Evolutionary conservation across 1,284 basidiomycete species (phyloP).

Genomic region (Meira nashicola): DNA sequence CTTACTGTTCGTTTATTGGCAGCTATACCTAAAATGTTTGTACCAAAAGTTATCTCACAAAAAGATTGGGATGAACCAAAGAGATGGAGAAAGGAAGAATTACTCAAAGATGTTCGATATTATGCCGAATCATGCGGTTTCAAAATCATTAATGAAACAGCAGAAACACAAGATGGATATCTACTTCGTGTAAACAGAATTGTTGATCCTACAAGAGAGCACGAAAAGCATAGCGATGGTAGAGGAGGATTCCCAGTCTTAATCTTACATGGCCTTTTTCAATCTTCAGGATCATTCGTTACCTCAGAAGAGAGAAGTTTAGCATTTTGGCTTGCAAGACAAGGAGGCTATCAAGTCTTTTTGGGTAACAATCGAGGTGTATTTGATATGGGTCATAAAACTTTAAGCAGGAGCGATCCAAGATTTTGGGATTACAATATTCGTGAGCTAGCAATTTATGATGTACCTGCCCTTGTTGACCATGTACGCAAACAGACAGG

Average conservation of each 20-base stretch:
- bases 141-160: slow-evolving; percentile 60
- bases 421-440: slow-evolving; percentile 66
- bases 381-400: slow-evolving; percentile 63
- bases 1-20: slow-evolving; percentile 36
- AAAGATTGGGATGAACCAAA: slow-evolving; percentile 58
- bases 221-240: slow-evolving; percentile 54
- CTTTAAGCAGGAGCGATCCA: slow-evolving; percentile 58
- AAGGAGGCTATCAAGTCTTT: slow-evolving; percentile 62
- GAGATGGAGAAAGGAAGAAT: slow-evolving; percentile 56
- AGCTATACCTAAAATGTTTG: slow-evolving; percentile 23
- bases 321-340: slow-evolving; percentile 63
- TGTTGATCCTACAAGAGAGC: slow-evolving; percentile 56
- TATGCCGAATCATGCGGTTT: slow-evolving; percentile 61
- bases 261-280: slow-evolving; percentile 64
- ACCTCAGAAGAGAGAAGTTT: slow-evolving; percentile 63
- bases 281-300: slow-evolving; percentile 63
- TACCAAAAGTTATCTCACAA: slow-evolving; percentile 15
- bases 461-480: slow-evolving; percentile 62
- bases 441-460: slow-evolving; percentile 62
- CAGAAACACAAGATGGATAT: slow-evolving; percentile 63
- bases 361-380: slow-evolving; percentile 63
- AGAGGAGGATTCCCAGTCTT: slow-evolving; percentile 61
- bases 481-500: slow-evolving; percentile 61
- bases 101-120: slow-evolving; percentile 60
- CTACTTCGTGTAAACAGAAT: slow-evolving; percentile 60